phyloP scores from a whole-genome alignment of 108 stramenopile genomes.

The Epithemia pelagica region DNA sequence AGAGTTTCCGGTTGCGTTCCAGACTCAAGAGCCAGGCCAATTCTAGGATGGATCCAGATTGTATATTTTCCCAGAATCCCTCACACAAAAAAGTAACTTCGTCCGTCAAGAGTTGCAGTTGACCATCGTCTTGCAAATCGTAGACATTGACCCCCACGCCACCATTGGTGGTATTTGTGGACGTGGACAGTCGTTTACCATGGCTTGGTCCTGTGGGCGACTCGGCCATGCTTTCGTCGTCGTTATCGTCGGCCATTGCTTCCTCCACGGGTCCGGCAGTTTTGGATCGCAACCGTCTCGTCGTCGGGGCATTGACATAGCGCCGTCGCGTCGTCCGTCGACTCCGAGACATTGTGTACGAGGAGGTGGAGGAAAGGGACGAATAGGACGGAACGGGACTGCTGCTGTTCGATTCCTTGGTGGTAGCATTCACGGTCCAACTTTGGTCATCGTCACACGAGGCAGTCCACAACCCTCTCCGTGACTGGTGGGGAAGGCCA shows the following conservation, averaged over 20 bases:
- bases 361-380: background rate
- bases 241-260: too few species aligned
- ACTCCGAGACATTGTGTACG: background rate
- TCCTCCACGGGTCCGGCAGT: too few species aligned
- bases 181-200: too few species aligned
- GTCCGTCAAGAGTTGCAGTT: constrained; percentile 61
- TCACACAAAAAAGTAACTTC: constrained; percentile 64
- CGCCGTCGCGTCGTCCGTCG: background rate
- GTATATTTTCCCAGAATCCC: constrained; percentile 20
- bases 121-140: constrained; percentile 59
- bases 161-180: background rate
- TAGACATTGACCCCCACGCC: constrained; percentile 3
- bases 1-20: constrained; percentile 26
- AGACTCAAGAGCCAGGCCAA: constrained; percentile 40
- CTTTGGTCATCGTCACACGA: too few species aligned
- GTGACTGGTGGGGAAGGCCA: too few species aligned
- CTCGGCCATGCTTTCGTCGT: too few species aligned
- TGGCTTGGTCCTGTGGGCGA: too few species aligned
- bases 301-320: too few species aligned
- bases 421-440: too few species aligned
- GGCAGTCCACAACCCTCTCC: too few species aligned
- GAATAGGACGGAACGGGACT: background rate
- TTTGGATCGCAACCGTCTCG: too few species aligned
- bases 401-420: background rate
- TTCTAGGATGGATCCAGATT: constrained; percentile 17